A percentile compares a stretch with the other conserved stretches of the same genome.
Conservation (phyloP, 2,329 filamentous ascomycete species). For the Colletotrichum chlorophyti region DNA sequence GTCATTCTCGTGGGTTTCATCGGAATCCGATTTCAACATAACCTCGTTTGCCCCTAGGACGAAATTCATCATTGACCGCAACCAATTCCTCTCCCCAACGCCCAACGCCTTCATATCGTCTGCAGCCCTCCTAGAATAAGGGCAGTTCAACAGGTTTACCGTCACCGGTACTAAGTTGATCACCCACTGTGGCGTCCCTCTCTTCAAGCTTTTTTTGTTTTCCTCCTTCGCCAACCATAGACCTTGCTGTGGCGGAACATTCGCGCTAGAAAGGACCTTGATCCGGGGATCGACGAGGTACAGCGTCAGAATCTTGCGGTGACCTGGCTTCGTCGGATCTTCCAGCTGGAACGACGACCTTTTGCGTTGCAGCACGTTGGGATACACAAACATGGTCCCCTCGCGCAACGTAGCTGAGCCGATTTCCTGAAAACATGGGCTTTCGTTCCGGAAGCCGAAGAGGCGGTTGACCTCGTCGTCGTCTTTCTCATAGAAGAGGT, state of each 20-base stretch:
- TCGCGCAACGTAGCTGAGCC: slow-evolving; percentile 20
- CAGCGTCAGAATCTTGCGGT: slow-evolving; percentile 29
- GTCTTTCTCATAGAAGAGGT: too few relatives aligned
- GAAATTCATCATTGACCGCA: too few relatives aligned
- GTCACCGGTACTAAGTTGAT: not conserved
- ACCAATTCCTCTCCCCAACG: too few relatives aligned
- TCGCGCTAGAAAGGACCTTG: slow-evolving; percentile 27
- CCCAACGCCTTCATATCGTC: too few relatives aligned
- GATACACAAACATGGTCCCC: slow-evolving; percentile 23
- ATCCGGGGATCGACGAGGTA: slow-evolving; percentile 31
- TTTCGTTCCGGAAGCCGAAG: not conserved
- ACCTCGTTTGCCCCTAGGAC: too few relatives aligned
- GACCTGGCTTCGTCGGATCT: slow-evolving; percentile 21
- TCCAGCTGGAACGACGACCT: slow-evolving; percentile 19
- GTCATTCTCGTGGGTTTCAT: too few relatives aligned
- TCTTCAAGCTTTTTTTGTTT: too few relatives aligned
- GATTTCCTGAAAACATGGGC: not conserved
- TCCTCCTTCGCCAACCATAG: slow-evolving; percentile 23
- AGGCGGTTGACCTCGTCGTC: not conserved
- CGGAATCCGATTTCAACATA: too few relatives aligned
- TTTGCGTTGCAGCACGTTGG: slow-evolving; percentile 26
- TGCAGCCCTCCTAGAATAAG: too few relatives aligned
- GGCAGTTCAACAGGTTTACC: too few relatives aligned
- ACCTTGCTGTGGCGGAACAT: slow-evolving; percentile 31
- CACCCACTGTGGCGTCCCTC: not conserved